Evolutionary conservation across 768 basidiomycete genomes (phyloP).

Genomic region (Calocybe gangraenosa): DNA sequence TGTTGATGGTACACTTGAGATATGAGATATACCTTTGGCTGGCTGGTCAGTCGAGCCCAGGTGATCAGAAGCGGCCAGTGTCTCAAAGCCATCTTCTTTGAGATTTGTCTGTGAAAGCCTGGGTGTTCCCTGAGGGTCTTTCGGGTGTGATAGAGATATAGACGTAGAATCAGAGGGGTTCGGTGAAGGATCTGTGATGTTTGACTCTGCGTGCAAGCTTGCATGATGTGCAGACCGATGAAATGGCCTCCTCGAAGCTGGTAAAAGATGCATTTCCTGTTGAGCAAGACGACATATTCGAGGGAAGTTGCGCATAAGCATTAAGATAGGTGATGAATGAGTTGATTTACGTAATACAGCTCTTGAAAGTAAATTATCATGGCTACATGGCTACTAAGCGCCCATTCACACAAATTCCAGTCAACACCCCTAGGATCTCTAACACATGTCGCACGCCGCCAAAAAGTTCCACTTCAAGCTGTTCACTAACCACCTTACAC

Average conservation of each 20-base stretch:
- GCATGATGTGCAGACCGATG: conserved; percentile 2
- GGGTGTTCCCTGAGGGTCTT: conserved; percentile 7
- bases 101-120: conserved; percentile 2
- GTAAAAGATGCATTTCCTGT: conserved; percentile 1
- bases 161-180: conserved; percentile 5
- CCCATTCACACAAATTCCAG: no score
- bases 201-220: conserved; percentile 12
- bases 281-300: conserved; percentile 12
- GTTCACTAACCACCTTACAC: conserved; percentile 19
- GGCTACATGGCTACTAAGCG: no score
- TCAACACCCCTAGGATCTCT: no score
- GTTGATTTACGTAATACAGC: no score
- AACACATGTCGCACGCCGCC: conserved; percentile 1
- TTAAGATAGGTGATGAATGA: background rate
- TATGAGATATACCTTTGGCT: conserved; percentile 7
- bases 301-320: conserved; percentile 12
- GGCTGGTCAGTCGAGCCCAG: conserved; percentile 12
- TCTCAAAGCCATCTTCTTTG: conserved; percentile 2
- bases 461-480: conserved; percentile 16
- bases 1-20: conserved; percentile 18
- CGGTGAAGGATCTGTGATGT: conserved; percentile 12
- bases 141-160: conserved; percentile 12
- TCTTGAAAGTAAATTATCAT: no score
- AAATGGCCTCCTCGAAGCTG: background rate
- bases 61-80: conserved; percentile 6